Conservation (phyloP, 441 rosid genomes). For the Pelargonium fulgidum region DNA sequence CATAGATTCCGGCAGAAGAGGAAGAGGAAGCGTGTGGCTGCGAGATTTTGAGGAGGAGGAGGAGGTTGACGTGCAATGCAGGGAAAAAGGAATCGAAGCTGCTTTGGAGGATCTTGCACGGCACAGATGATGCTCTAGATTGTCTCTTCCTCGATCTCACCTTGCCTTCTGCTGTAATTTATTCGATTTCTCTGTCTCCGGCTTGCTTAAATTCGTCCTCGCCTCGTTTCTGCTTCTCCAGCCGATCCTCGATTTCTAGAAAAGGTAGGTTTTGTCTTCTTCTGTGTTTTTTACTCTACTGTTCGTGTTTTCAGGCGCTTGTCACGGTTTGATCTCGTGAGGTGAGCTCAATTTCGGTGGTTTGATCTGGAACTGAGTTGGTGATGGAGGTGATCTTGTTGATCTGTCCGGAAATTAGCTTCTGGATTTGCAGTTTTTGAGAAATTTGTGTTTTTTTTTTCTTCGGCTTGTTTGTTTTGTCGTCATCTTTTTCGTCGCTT, state of each 20-base stretch:
- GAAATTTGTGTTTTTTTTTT: not conserved
- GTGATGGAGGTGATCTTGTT: slow-evolving; percentile 17
- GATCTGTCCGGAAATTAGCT: slow-evolving; percentile 10
- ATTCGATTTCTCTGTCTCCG: slow-evolving; percentile 34
- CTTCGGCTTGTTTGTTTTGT: not conserved
- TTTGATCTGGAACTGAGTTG: not conserved
- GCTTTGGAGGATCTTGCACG: slow-evolving; percentile 40
- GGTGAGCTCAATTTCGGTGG: slow-evolving; percentile 13
- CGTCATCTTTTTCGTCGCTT: not conserved
- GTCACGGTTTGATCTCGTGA: slow-evolving; percentile 5
- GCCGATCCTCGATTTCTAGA: slow-evolving; percentile 5
- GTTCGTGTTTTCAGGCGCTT: not conserved
- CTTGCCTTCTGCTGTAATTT: slow-evolving; percentile 62
- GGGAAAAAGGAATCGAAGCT: slow-evolving; percentile 42
- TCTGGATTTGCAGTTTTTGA: slow-evolving; percentile 9
- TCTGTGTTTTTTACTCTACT: not conserved
- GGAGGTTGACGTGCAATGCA: slow-evolving; percentile 56
- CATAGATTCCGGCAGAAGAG: slow-evolving; percentile 20
- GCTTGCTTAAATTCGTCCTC: slow-evolving; percentile 25
- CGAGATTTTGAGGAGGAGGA: not conserved
- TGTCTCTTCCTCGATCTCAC: slow-evolving; percentile 40
- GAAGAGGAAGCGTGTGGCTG: not conserved
- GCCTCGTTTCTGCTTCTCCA: slow-evolving; percentile 4
- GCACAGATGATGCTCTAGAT: slow-evolving; percentile 35
- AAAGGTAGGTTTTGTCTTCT: not conserved